Conservation (phyloP, 148 eudicot species). For the Simmondsia chinensis region DNA sequence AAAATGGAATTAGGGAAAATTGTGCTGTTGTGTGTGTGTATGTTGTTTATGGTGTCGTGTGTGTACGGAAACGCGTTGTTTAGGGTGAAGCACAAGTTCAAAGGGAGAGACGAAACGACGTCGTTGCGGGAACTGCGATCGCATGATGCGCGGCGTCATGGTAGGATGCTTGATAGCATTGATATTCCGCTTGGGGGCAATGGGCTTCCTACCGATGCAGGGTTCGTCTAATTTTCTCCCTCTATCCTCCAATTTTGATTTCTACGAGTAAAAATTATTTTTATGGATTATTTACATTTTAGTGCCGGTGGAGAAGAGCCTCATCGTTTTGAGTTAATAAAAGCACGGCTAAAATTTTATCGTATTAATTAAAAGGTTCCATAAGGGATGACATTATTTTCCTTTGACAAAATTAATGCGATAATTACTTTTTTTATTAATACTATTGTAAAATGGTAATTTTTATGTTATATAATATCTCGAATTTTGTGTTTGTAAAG, state of each 20-base stretch:
- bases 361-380: too few relatives aligned
- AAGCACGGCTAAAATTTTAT: too few relatives aligned
- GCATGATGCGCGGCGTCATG: slow-evolving; percentile 62
- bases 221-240: slow-evolving; percentile 28
- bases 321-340: too few relatives aligned
- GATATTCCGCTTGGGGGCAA: slow-evolving; percentile 75
- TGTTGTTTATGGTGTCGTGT: slow-evolving; percentile 9
- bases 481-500: too few relatives aligned
- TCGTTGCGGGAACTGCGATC: slow-evolving; percentile 28
- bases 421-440: too few relatives aligned
- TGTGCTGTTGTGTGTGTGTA: slow-evolving; percentile 13
- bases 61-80: slow-evolving; percentile 38
- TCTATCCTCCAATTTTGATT: background rate
- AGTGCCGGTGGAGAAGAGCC: background rate
- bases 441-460: too few relatives aligned
- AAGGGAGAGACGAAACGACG: slow-evolving; percentile 19
- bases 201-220: slow-evolving; percentile 52
- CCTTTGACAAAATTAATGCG: too few relatives aligned
- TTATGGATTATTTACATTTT: background rate
- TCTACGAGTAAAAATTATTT: too few relatives aligned
- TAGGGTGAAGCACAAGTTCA: slow-evolving; percentile 49
- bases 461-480: too few relatives aligned
- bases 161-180: slow-evolving; percentile 38
- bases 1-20: slow-evolving; percentile 18
- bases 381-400: too few relatives aligned